Percentiles rank a stretch among this genome's conserved stretches.
Conservation (phyloP, 2,329 filamentous ascomycete species). For the Coniochaeta sp. region DNA sequence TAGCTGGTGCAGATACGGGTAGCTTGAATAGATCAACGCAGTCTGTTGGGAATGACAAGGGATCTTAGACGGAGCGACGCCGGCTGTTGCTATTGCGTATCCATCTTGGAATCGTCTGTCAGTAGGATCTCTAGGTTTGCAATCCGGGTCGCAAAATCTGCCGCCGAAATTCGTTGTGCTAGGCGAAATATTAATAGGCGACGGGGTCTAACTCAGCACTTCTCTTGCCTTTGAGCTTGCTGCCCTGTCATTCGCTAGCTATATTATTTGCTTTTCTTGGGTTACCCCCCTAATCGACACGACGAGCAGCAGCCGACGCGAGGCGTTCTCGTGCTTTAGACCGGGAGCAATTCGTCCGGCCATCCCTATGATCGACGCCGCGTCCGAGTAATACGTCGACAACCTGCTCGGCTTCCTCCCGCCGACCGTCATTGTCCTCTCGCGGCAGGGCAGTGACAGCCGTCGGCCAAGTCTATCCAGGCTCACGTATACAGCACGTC, state of each 20-base stretch:
- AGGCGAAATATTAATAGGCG: not conserved
- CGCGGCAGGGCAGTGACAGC: conserved; percentile 62
- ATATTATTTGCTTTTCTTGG: too few species aligned
- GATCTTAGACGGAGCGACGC: conserved; percentile 30
- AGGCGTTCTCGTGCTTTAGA: too few species aligned
- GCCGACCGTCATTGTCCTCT: conserved; percentile 67
- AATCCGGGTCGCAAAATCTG: conserved; percentile 17
- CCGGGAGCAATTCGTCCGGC: too few species aligned
- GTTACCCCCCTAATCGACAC: too few species aligned
- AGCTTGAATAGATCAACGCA: conserved; percentile 25
- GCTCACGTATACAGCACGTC: too few species aligned
- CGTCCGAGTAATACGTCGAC: conserved; percentile 62
- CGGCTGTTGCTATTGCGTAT: conserved; percentile 32
- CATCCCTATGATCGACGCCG: conserved; percentile 63
- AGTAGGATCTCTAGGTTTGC: conserved; percentile 15
- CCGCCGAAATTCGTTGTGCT: conserved; percentile 22
- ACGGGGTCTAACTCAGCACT: too few species aligned
- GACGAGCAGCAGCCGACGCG: too few species aligned
- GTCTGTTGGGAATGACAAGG: conserved; percentile 31
- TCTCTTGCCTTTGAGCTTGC: too few species aligned
- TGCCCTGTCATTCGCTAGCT: too few species aligned
- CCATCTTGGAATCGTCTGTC: conserved; percentile 22
- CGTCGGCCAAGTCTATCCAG: conserved; percentile 59
- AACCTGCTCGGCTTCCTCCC: conserved; percentile 72
- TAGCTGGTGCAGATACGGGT: conserved; percentile 36